Evolutionary conservation across 306 rosid genomes (phyloP).

Genomic region (Lathyrus oleraceus): DNA sequence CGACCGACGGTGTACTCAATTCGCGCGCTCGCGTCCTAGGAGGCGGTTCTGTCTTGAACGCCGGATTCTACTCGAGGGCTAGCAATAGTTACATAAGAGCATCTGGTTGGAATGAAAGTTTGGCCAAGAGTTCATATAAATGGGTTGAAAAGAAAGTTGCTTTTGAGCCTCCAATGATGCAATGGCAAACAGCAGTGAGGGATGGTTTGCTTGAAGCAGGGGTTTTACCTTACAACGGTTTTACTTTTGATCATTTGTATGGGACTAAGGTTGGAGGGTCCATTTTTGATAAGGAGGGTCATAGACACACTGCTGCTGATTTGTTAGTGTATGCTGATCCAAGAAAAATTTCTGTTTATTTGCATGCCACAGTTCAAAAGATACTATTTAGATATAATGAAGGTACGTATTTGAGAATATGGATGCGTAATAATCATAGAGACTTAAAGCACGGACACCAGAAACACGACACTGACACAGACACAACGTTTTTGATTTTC

Average conservation of each 20-base stretch:
- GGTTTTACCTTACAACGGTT: conserved; percentile 64
- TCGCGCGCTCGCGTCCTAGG: conserved; percentile 58
- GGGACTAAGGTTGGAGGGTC: conserved; percentile 81
- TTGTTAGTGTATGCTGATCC: conserved; percentile 65
- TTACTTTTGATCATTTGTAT: conserved; percentile 52
- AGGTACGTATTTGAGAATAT: conserved; percentile 42
- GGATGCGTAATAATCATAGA: no score
- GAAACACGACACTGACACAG: no score
- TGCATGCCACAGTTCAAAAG: conserved; percentile 66
- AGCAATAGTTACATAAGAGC: conserved; percentile 37
- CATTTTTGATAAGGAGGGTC: conserved; percentile 58
- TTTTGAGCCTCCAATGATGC: conserved; percentile 51
- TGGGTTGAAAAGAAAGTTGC: conserved; percentile 70
- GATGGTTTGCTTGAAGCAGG: conserved; percentile 64
- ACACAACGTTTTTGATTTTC: conserved; percentile 3
- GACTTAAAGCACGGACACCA: no score
- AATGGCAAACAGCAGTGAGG: conserved; percentile 69
- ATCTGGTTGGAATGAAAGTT: conserved; percentile 50
- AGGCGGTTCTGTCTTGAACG: conserved; percentile 70
- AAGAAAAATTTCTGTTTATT: conserved; percentile 52
- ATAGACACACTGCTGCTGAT: conserved; percentile 76
- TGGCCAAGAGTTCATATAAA: conserved; percentile 50
- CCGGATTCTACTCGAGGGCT: conserved; percentile 67
- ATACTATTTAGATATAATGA: conserved; percentile 46
- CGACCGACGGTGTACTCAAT: conserved; percentile 61